A percentile compares a stretch with the other conserved stretches of the same genome.
phyloP scores from a whole-genome alignment of 306 rosid species.

The Abrus precatorius region DNA sequence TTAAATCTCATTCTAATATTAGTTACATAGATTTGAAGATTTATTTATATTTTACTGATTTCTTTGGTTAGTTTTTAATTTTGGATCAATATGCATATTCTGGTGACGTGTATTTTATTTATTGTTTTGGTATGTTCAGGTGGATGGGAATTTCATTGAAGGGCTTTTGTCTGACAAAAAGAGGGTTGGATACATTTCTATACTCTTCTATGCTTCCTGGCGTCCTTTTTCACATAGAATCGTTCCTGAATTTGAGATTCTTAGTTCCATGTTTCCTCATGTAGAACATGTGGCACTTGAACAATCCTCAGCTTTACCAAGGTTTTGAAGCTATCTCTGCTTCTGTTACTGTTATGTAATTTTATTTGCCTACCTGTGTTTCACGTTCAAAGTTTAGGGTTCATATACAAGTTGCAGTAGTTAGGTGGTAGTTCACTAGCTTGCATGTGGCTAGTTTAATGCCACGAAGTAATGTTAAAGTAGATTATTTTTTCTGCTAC shows the following conservation, averaged over 20 bases:
- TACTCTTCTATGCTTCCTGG: slow-evolving; percentile 80
- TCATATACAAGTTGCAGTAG: neutral
- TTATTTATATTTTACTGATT: slow-evolving; percentile 17
- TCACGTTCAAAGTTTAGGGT: neutral
- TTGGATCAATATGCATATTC: slow-evolving; percentile 14
- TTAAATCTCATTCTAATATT: neutral
- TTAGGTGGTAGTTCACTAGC: neutral
- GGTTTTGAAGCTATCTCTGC: slow-evolving; percentile 58
- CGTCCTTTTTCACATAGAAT: slow-evolving; percentile 71
- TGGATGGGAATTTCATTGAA: slow-evolving; percentile 72
- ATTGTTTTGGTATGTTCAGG: slow-evolving; percentile 57
- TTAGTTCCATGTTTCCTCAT: slow-evolving; percentile 78
- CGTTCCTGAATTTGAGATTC: slow-evolving; percentile 64
- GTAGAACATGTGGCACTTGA: slow-evolving; percentile 73
- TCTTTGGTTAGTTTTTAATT: slow-evolving; percentile 3
- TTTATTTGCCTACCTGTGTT: slow-evolving; percentile 20
- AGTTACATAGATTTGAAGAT: slow-evolving; percentile 14
- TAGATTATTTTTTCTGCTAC: neutral
- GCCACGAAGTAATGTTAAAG: slow-evolving; percentile 26
- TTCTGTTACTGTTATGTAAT: neutral
- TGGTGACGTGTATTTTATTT: slow-evolving; percentile 29
- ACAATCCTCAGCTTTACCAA: slow-evolving; percentile 79
- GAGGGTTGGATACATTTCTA: slow-evolving; percentile 57
- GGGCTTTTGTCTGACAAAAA: slow-evolving; percentile 52
- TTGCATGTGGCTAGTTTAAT: neutral